These are phyloP conservation scores for Lichtheimia hyalospora DNA, from an alignment of 371 early-diverging fungal species.

Conservation along the genomic window DNA sequence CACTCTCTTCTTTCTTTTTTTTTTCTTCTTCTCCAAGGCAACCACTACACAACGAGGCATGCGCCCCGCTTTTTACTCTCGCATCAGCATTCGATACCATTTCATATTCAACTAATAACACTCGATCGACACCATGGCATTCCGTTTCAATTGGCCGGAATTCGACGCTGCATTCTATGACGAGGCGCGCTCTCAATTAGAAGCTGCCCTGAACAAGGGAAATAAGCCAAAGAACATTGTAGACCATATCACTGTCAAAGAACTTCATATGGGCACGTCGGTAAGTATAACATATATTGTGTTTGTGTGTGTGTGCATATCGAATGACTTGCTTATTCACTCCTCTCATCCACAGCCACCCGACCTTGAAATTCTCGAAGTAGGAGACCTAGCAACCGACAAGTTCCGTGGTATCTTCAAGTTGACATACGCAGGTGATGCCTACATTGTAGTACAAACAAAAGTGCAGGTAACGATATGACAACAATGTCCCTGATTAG, in stretches of 20 bases:
- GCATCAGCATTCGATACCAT: no score
- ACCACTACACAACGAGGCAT: no score
- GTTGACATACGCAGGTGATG: slow-evolving; percentile 92
- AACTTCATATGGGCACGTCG: slow-evolving; percentile 92
- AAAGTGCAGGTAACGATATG: slow-evolving; percentile 83
- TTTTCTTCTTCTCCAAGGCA: no score
- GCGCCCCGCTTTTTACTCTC: no score
- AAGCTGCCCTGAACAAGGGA: slow-evolving; percentile 90
- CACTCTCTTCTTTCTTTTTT: no score
- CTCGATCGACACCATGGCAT: slow-evolving; percentile 70
- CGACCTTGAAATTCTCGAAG: slow-evolving; percentile 94
- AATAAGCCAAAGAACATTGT: slow-evolving; percentile 90
- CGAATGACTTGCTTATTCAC: not conserved
- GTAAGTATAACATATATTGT: slow-evolving; percentile 34
- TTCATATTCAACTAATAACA: not conserved
- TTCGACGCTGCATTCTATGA: slow-evolving; percentile 84
- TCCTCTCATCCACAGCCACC: slow-evolving; percentile 68
- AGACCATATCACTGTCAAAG: slow-evolving; percentile 86
- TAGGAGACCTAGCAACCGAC: slow-evolving; percentile 90
- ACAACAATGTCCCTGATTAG: not conserved
- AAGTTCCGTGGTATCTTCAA: slow-evolving; percentile 95
- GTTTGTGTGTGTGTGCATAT: no score
- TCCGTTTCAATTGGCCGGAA: slow-evolving; percentile 94
- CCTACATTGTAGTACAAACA: slow-evolving; percentile 88
- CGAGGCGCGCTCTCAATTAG: slow-evolving; percentile 83